These are phyloP conservation scores for Emergomyces orientalis DNA, from an alignment of 2,329 filamentous ascomycete species.

Conservation along the genomic window DNA sequence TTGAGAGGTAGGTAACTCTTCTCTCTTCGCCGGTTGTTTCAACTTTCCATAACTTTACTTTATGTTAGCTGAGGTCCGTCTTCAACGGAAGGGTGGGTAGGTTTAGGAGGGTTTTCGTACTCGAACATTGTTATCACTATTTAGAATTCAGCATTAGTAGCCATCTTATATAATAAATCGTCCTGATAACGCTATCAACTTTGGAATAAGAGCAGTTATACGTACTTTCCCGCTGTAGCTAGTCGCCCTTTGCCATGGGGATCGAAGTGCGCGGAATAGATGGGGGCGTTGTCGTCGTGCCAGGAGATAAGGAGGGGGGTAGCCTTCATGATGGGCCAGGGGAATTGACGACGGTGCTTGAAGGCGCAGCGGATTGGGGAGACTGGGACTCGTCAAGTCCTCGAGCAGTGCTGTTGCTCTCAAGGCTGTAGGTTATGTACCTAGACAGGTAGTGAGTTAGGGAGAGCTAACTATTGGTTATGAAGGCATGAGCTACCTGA, in stretches of 20 bases:
- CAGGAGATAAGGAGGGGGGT: constrained; percentile 94
- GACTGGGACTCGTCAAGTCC: neutral
- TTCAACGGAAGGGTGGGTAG: constrained; percentile 15
- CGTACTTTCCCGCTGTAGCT: constrained; percentile 75
- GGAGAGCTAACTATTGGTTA: neutral
- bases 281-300: constrained; percentile 94
- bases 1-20: constrained; percentile 85
- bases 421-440: neutral
- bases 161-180: too few relatives aligned
- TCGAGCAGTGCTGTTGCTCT: neutral
- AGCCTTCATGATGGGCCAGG: constrained; percentile 65
- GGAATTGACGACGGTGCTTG: neutral
- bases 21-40: constrained; percentile 75
- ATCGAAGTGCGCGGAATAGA: constrained; percentile 97
- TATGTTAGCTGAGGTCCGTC: constrained; percentile 11
- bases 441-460: neutral
- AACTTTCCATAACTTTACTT: constrained; percentile 75
- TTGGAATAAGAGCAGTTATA: constrained; percentile 9
- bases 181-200: too few relatives aligned
- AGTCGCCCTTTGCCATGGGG: constrained; percentile 81
- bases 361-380: neutral
- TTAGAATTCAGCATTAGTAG: constrained; percentile 10
- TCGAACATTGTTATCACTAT: constrained; percentile 80
- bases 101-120: constrained; percentile 43
- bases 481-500: neutral